Base-by-base conservation (phyloP, 1,284 basidiomycete species). In the Coniferiporia weirii region DNA sequence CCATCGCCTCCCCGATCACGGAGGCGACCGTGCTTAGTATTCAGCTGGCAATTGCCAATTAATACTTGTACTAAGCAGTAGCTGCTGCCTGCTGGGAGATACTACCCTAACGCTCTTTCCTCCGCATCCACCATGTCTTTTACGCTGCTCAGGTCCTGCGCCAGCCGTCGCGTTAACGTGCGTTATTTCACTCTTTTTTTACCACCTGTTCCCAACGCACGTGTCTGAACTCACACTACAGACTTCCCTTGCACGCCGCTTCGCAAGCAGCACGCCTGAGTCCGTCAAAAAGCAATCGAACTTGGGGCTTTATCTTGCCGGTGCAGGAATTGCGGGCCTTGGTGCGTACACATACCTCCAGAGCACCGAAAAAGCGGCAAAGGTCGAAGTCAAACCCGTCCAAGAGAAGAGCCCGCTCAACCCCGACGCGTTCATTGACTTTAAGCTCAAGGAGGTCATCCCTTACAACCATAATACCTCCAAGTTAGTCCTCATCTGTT, bases 391-490 rank as follows among this genome's bases (percentile, higher is more conserved):
- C 38, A 66, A 63, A 36, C 77, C 76, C 59, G 61, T 66, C 52
- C 72, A 79, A 51, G 67, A 76, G 67, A 85, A 83, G 69, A 87
- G 84, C 65, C 84, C 87, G 6, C 77, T 92, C 44, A 83, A 90
- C 69, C 82, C 88, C 22, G 74, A 91, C 62, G 82, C 85, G 64
- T 94, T 88, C 68, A 72, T 84, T 55, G 83, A 91, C 70, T 86
- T 98, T 73, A 89, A 85, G 69, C 82, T 98, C 67, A 90, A 90
- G 74, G 83, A 87, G 69, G 77, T 98, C 66, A 80, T 87, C 66
- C 85, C 87, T 1, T 98, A 98, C 80, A 99, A 96, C 81, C 89
- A 96, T 79, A 94, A 96, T 75, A 87, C 91, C 4, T 78, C 89
- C 38, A 82, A 81, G 80, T 89, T 64, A 61, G 77, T 71, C 35